Evolutionary conservation across 768 basidiomycete genomes (phyloP).

Genomic region (Boletales sp.): DNA sequence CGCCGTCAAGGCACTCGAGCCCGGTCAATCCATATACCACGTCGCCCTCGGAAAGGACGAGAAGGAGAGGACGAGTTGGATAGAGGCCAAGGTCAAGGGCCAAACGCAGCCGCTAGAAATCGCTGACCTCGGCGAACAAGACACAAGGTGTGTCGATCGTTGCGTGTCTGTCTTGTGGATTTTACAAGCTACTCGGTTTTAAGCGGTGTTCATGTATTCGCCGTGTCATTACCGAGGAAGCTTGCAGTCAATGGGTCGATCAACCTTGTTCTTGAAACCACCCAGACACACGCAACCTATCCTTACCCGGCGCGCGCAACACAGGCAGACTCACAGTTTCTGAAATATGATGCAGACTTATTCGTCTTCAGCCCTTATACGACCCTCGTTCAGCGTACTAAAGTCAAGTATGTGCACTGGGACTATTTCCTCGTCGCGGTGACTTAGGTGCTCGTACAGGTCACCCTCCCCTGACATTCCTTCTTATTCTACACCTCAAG

Average conservation of each 20-base stretch:
- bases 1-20: slow-evolving; percentile 69
- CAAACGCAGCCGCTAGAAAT: slow-evolving; percentile 50
- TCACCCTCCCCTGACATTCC: slow-evolving; percentile 67
- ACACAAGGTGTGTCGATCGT: slow-evolving; percentile 46
- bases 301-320: slow-evolving; percentile 72
- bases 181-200: slow-evolving; percentile 27
- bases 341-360: slow-evolving; percentile 73
- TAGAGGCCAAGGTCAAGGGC: slow-evolving; percentile 81
- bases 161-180: slow-evolving; percentile 2
- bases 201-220: slow-evolving; percentile 49
- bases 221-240: slow-evolving; percentile 60
- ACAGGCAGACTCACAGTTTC: slow-evolving; percentile 74
- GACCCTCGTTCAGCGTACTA: slow-evolving; percentile 80
- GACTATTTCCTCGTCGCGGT: not conserved
- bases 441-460: slow-evolving; percentile 37
- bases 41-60: slow-evolving; percentile 64
- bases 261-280: slow-evolving; percentile 75
- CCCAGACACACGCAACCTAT: slow-evolving; percentile 72
- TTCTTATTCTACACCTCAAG: slow-evolving; percentile 67
- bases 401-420: slow-evolving; percentile 63
- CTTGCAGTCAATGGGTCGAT: slow-evolving; percentile 57
- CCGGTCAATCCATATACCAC: slow-evolving; percentile 60
- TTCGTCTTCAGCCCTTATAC: slow-evolving; percentile 84
- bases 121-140: slow-evolving; percentile 45
- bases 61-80: slow-evolving; percentile 64